phyloP scores from a whole-genome alignment of 345 rosid species.

The Citrus sp. region DNA sequence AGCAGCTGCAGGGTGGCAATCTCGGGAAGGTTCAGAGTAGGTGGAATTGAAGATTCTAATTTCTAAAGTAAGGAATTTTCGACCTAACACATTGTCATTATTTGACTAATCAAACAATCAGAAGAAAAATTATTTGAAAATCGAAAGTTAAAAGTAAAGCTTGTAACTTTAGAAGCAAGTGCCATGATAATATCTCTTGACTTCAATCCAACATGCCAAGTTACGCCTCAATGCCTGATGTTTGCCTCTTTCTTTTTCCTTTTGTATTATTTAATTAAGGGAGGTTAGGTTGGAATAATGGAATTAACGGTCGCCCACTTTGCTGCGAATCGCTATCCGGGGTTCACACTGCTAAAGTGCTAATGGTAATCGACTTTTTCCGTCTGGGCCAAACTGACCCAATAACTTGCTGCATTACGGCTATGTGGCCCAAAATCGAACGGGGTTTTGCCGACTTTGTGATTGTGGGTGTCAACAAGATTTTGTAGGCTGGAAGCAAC shows the following conservation, averaged over 20 bases:
- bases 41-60: conserved; percentile 25
- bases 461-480: too few species aligned
- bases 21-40: conserved; percentile 17
- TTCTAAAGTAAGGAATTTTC: neutral
- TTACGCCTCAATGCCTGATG: neutral
- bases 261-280: too few species aligned
- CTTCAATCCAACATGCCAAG: conserved; percentile 13
- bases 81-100: conserved; percentile 30
- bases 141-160: neutral
- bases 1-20: neutral
- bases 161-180: neutral
- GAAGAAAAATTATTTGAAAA: neutral
- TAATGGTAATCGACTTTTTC: neutral
- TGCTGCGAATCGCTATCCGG: neutral
- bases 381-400: neutral
- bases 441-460: too few species aligned
- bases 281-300: too few species aligned
- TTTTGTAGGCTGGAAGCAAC: too few species aligned
- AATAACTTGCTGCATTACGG: too few species aligned
- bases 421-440: too few species aligned
- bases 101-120: conserved; percentile 26
- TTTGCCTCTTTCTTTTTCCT: too few species aligned
- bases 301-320: neutral
- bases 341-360: neutral
- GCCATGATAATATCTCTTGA: conserved; percentile 10